Evolutionary conservation across 2,329 filamentous ascomycete species (phyloP).

Genomic region (Colletotrichum siamense): DNA sequence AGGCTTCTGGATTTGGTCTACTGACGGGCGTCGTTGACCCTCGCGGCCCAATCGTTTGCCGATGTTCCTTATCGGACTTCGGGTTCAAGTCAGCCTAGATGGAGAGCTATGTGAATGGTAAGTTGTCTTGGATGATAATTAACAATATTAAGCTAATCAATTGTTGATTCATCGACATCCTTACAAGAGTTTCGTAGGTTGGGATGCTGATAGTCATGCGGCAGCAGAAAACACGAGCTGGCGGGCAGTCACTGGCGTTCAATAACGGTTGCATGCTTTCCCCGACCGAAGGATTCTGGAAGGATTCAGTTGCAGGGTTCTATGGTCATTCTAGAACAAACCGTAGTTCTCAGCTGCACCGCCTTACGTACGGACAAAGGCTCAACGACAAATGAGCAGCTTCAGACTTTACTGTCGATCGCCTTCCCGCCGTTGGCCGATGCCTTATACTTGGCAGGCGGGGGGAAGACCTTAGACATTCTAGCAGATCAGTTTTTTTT

Average conservation of each 20-base stretch:
- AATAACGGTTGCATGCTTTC: neutral
- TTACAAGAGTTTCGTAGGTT: neutral
- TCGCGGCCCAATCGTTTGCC: accelerated
- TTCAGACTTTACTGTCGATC: neutral
- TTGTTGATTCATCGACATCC: neutral
- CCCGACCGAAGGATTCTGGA: neutral
- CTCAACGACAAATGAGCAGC: neutral
- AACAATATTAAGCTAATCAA: neutral
- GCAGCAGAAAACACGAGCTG: neutral
- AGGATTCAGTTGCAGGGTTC: neutral
- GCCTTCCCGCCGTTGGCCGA: neutral
- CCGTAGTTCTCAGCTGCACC: neutral
- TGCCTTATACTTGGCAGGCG: neutral
- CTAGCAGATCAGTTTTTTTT: neutral
- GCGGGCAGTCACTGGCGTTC: neutral
- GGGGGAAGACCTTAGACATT: neutral
- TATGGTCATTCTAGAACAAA: neutral
- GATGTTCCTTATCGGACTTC: neutral
- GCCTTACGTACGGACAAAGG: neutral
- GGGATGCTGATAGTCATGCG: neutral
- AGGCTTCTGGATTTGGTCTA: neutral
- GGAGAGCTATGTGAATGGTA: neutral
- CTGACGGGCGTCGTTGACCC: neutral
- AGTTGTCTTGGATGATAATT: neutral
- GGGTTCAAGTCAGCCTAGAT: neutral